Percentiles rank a stretch among this genome's conserved stretches.
phyloP scores from a whole-genome alignment of 768 basidiomycete species.

The Trichaptum fuscoviolaceum region DNA sequence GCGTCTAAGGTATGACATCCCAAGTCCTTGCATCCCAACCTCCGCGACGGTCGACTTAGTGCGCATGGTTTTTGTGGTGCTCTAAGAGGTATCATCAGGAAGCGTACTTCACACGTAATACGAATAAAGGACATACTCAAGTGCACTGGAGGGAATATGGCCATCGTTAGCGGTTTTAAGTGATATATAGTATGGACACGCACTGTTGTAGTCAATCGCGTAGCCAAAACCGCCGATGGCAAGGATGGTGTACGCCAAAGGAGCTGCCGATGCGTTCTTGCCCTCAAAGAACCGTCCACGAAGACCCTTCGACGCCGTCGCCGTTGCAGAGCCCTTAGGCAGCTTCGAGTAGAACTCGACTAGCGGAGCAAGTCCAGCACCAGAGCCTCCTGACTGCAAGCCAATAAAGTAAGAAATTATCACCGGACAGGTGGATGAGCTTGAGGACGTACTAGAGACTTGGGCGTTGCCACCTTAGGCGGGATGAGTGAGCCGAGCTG shows the following conservation, averaged over 20 bases:
- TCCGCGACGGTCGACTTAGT: conserved; percentile 34
- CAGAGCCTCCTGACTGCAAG: conserved; percentile 70
- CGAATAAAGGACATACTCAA: conserved; percentile 53
- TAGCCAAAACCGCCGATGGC: conserved; percentile 75
- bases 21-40: too few relatives aligned
- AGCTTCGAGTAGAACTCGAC: conserved; percentile 97
- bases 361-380: conserved; percentile 74
- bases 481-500: conserved; percentile 83
- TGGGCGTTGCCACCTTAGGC: conserved; percentile 92
- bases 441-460: conserved; percentile 63
- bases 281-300: conserved; percentile 82
- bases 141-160: conserved; percentile 53
- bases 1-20: too few relatives aligned
- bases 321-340: conserved; percentile 78
- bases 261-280: conserved; percentile 75
- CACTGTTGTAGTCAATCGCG: conserved; percentile 87
- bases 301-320: conserved; percentile 55
- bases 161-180: conserved; percentile 5
- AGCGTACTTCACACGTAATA: background rate
- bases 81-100: conserved; percentile 38
- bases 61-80: conserved; percentile 89
- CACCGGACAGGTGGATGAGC: background rate
- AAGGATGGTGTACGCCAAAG: conserved; percentile 57
- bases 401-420: conserved; percentile 14
- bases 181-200: conserved; percentile 28